These are phyloP conservation scores for Cyberlindnera saturnus DNA, from an alignment of 805 yeast species.

Conservation along the genomic window DNA sequence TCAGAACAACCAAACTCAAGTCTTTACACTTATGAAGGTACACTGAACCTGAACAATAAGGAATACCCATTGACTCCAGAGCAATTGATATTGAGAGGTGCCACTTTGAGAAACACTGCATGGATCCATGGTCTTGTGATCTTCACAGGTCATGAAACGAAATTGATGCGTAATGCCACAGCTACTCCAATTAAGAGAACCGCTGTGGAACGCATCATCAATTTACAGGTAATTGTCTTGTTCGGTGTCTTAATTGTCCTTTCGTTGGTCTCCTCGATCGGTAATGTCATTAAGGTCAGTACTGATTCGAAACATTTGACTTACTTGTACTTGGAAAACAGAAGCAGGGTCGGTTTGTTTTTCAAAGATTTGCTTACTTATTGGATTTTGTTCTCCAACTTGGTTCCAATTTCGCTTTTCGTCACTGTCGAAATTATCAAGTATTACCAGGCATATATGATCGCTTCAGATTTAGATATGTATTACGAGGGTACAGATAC, in stretches of 20 bases:
- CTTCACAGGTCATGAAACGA: conserved; percentile 98
- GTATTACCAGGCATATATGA: conserved; percentile 90
- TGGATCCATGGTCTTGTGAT: conserved; percentile 94
- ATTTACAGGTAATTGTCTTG: conserved; percentile 82
- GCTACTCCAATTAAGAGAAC: conserved; percentile 97
- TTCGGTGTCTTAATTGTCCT: conserved; percentile 74
- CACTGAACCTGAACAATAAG: conserved; percentile 47
- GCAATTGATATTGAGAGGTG: conserved; percentile 89
- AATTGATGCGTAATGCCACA: conserved; percentile 96
- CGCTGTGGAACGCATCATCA: conserved; percentile 92
- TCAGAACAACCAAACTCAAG: conserved; percentile 95
- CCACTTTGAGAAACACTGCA: conserved; percentile 87
- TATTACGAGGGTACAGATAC: conserved; percentile 84
- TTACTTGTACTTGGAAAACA: conserved; percentile 64
- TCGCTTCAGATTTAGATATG: conserved; percentile 90
- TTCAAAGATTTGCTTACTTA: conserved; percentile 86
- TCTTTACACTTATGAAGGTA: conserved; percentile 92
- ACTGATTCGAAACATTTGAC: conserved; percentile 46
- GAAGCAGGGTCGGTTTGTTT: conserved; percentile 62
- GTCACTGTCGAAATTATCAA: conserved; percentile 96
- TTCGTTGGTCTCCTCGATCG: conserved; percentile 76
- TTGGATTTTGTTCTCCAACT: conserved; percentile 93
- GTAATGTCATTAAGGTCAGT: conserved; percentile 71
- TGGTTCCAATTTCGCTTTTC: conserved; percentile 95
- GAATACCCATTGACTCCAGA: conserved; percentile 80